Evolutionary conservation across 1,139 yeast genomes (phyloP).

Genomic region (Suhomyces taliae): DNA sequence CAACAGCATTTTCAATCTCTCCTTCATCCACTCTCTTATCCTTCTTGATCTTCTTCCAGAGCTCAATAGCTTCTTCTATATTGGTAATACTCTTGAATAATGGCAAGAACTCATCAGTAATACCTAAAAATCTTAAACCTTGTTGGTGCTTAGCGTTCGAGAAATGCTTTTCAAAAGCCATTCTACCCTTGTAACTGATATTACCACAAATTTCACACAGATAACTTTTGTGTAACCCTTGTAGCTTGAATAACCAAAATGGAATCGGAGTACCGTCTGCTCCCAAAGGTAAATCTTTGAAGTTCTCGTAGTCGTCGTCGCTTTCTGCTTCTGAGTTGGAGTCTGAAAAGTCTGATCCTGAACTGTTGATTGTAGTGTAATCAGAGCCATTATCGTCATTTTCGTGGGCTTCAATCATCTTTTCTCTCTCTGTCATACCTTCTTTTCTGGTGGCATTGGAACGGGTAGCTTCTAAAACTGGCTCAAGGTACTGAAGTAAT

Average conservation of each 20-base stretch:
- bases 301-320: conserved; percentile 23
- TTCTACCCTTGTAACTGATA: conserved; percentile 69
- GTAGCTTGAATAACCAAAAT: conserved; percentile 85
- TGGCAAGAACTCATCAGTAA: conserved; percentile 39
- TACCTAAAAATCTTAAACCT: conserved; percentile 77
- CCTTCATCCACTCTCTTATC: conserved; percentile 40
- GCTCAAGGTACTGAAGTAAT: conserved; percentile 34
- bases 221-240: conserved; percentile 75
- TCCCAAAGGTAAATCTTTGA: conserved; percentile 70
- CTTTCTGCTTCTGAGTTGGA: conserved; percentile 27
- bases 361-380: conserved; percentile 26
- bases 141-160: conserved; percentile 63
- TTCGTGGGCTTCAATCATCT: conserved; percentile 48
- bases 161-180: conserved; percentile 74
- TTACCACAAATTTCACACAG: conserved; percentile 90
- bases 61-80: conserved; percentile 64
- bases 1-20: conserved; percentile 59
- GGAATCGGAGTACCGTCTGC: conserved; percentile 93
- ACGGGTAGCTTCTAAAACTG: conserved; percentile 49
- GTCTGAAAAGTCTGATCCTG: conserved; percentile 20
- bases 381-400: conserved; percentile 38
- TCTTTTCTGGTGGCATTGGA: conserved; percentile 64
- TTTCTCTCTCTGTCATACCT: conserved; percentile 74
- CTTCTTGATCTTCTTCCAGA: conserved; percentile 52
- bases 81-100: conserved; percentile 64